Evolutionary conservation across 371 early-diverging fungal species (phyloP), one percentile per base, ranked within the genome.

Genomic region (Apophysomyces trapeziformis): DNA sequence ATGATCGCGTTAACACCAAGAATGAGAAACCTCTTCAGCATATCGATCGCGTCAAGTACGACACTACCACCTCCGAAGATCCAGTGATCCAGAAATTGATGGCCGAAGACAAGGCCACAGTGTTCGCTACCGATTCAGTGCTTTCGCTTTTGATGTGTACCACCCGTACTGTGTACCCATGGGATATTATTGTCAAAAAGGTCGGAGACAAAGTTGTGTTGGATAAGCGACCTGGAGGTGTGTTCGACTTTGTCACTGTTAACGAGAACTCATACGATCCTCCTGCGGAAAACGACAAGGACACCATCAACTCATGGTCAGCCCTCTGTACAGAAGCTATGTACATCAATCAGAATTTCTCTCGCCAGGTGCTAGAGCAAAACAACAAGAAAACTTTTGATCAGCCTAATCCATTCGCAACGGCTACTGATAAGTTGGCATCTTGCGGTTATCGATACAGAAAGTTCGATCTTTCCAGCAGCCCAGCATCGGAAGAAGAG

Each of bases 181-280:
- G 97, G 97, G 99, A 99, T 67, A 88, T 99, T 58, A 89, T 98
- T 37, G 88, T 96, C 68, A 94, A 90, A 74, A 93, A 96, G 72
- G 83, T 87, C 35, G 95, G 88, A 67, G 87, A 94, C 78, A 89
- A 90, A 77, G 83, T 99, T 46, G 89, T 91, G 75, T 83, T 99
- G 62, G 99, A 99, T 78, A 97, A 96, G 82, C 88, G 99, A 43
- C 89, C 89, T 38, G 94, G 92, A 46, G 92, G 95, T 63, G 81
- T 80, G 38, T 81, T 83, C 67, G 83, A 97, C 74, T 90, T 90
- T 67, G 80, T 92, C 32, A 89, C 94, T 54, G 98, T 99, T 60
- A 97, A 99, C 75, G 99, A 99, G 78, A 98, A 96, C 80, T 93
- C 96, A 2, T 79, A 82, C 11, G 96, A 96, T 66, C 94, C 96